Conservation (phyloP, 75 land plant genomes). For the Picea glauca region DNA sequence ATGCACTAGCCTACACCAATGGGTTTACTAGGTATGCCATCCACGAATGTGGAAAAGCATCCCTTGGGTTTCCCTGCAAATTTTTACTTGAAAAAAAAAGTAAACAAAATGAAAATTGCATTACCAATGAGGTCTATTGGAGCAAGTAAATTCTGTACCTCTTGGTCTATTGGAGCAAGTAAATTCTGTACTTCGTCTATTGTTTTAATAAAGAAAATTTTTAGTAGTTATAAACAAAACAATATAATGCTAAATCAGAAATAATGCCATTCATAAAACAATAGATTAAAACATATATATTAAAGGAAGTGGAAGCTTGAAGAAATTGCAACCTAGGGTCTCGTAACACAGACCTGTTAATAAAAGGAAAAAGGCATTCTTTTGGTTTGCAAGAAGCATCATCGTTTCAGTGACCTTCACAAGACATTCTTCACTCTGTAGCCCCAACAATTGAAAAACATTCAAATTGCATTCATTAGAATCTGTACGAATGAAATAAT, state of each 20-base stretch:
- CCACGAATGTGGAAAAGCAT: too few relatives aligned
- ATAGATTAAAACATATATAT: neutral
- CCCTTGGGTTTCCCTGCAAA: too few relatives aligned
- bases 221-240: neutral
- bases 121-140: too few relatives aligned
- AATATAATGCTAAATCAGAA: neutral
- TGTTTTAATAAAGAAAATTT: neutral
- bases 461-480: neutral
- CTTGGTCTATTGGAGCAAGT: too few relatives aligned
- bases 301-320: neutral
- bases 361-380: constrained; percentile 42
- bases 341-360: constrained; percentile 67
- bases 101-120: too few relatives aligned
- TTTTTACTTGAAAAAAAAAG: too few relatives aligned
- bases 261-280: neutral
- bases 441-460: neutral
- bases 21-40: too few relatives aligned
- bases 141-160: too few relatives aligned
- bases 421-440: constrained; percentile 85
- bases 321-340: neutral
- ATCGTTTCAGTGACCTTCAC: constrained; percentile 78
- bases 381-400: constrained; percentile 41
- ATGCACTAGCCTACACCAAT: too few relatives aligned
- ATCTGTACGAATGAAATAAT: neutral
- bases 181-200: too few relatives aligned